Conservation (phyloP, 345 rosid genomes). For the Psidium guajava region DNA sequence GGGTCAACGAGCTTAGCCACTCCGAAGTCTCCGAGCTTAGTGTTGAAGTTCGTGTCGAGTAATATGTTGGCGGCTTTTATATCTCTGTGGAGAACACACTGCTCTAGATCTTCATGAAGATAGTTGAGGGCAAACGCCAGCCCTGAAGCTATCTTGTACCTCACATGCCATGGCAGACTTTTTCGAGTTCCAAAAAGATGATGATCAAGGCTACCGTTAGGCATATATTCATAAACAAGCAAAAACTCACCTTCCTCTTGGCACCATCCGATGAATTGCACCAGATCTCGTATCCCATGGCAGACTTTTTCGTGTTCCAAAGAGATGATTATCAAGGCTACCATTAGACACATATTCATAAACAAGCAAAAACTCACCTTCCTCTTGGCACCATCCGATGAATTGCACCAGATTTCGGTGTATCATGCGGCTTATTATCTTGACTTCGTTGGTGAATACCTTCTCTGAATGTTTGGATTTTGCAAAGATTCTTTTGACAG, state of each 20-base stretch:
- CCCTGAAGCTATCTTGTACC: background rate
- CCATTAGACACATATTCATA: background rate
- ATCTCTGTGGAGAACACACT: background rate
- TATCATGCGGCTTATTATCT: background rate
- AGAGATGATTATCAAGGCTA: background rate
- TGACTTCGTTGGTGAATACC: background rate
- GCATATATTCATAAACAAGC: background rate
- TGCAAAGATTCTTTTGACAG: background rate
- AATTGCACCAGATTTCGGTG: background rate
- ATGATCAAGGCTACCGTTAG: background rate
- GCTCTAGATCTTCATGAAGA: background rate
- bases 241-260: background rate
- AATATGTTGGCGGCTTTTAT: background rate
- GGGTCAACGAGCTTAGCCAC: background rate
- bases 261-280: background rate
- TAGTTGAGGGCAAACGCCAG: background rate
- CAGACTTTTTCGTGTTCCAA: background rate
- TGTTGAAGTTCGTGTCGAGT: background rate
- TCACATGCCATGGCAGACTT: background rate
- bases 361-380: background rate
- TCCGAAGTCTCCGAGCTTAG: background rate
- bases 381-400: background rate
- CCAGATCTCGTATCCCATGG: background rate
- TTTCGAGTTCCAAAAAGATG: background rate
- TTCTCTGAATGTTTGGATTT: background rate